Base-by-base conservation (phyloP, 2,329 filamentous ascomycete species). In the Ascochyta clinopodiicola region DNA sequence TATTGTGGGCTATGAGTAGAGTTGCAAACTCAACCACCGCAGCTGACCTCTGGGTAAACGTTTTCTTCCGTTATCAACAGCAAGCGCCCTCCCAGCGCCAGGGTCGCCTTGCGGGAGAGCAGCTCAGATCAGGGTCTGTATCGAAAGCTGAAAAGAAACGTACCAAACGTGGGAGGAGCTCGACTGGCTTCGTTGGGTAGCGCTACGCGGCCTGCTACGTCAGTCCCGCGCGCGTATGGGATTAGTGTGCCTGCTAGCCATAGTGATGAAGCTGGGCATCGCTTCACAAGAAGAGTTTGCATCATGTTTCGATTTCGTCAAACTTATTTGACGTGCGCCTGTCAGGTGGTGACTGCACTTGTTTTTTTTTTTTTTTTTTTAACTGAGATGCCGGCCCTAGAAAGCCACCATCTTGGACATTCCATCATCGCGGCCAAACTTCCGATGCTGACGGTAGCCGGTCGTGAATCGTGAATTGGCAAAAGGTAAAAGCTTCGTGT, bases 111-210 rank as follows among this genome's bases (percentile, higher is more conserved):
- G 39, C 39, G 38, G 40, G 12, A 22, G 8, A 22, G 8, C 32
- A 24, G 35, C n/a, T 44, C 45, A 43, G 24, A 46, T 47, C 52
- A 56, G 42, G 52, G 46, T 38, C 46, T 43, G 52, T 51, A 56
- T 46, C 42, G 12, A 51, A 56, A 50, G 46, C 34, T 50, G 52
- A 46, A 50, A 56, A 46, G 44, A 56, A 51, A 51, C 46, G 43
- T 34, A 45, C 42, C 52, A 32, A 31, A 56, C 46, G 32, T 25
- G 31, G 15, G 5, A 6, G 17, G 17, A 17, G 17, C 21, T 38
- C 19, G 22, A 25, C 34, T 27, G 34, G 36, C 51, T 45, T 31
- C 15, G n/a, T 46, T 51, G 29, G 37, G 52, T 37, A 56, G 46
- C 42, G 25, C 10, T 25, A 43, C 24, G 42, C 40, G 52, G 24